Evolutionary conservation across 495 filamentous ascomycete species (phyloP), one percentile per base, ranked within the genome.

Genomic region (Lophiotrema nucula): DNA sequence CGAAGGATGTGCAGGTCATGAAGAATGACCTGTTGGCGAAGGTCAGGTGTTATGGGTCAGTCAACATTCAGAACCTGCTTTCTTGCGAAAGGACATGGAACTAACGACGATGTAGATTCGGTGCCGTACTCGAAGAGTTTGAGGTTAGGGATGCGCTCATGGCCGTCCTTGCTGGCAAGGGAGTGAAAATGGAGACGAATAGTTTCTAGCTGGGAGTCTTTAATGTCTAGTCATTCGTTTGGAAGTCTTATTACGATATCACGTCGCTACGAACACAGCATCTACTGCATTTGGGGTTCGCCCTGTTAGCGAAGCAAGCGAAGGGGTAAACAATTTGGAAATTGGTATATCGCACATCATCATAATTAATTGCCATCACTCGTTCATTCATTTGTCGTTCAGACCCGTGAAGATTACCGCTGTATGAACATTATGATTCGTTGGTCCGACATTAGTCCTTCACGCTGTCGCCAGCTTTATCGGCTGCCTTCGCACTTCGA

Each of bases 21-120:
- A 82, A 84, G 22, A 81, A 87, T 47, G 87, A 87, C 28, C 75
- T 98, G 33, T 77, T 82, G 59, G 79, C 77, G 23, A 97, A 95
- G 70, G 83, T 96, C 51, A 81, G 91, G 52, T 98, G 93, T 72
- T 96, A 97, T 73, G 93, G 93, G 78, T 97, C 80, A 56, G 91
- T 86, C 35, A 8, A 19, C 58, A 15, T 65, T 68, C 48, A 68
- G 41, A 43, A 8, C 35, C 23, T 28, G 19, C 43, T 35, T n/a
- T 35, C 31, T 8, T 35, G 8, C 31, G 18, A 21, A 43, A 8
- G 39, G 6, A 21, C 19, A 18, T 8, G 39, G 18, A 18, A 18
- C 11, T 43, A 13, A 21, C 39, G 39, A 43, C 6, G 6, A 21
- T 8, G 39, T 12, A 91, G 88, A 10, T 92, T 92, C 62, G 88